A percentile compares a stretch with the other conserved stretches of the same genome.
Conservation (phyloP, 1,139 yeast genomes). For the Debaryomyces nepalensis region DNA sequence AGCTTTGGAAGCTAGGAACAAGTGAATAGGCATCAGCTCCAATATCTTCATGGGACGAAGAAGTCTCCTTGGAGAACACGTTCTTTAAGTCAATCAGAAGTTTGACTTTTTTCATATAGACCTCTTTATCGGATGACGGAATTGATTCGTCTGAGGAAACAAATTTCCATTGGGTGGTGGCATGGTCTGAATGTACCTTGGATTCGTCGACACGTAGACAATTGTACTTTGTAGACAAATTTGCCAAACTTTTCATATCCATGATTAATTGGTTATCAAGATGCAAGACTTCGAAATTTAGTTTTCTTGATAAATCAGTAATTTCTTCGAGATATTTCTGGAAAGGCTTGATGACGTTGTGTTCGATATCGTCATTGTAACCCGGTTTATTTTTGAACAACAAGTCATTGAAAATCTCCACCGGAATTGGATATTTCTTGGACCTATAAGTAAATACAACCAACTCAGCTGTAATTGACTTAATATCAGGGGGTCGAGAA, state of each 20-base stretch:
- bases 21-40: constrained; percentile 31
- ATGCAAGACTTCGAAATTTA: constrained; percentile 29
- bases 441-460: constrained; percentile 39
- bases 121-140: constrained; percentile 16
- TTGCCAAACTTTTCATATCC: constrained; percentile 42
- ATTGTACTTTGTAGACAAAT: constrained; percentile 33
- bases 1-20: constrained; percentile 45
- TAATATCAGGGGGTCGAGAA: constrained; percentile 34
- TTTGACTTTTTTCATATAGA: constrained; percentile 26
- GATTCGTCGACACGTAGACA: constrained; percentile 24
- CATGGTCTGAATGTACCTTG: constrained; percentile 13
- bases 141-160: constrained; percentile 9
- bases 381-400: constrained; percentile 37
- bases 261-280: constrained; percentile 31
- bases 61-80: constrained; percentile 18
- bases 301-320: constrained; percentile 29
- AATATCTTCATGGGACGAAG: constrained; percentile 7
- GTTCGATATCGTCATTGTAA: constrained; percentile 37
- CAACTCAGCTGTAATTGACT: constrained; percentile 36
- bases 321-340: constrained; percentile 39
- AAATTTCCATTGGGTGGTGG: constrained; percentile 6
- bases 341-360: constrained; percentile 35
- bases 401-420: constrained; percentile 42
- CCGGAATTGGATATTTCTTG: constrained; percentile 39
- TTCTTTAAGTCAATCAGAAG: constrained; percentile 28